Evolutionary conservation across 1,139 yeast species (phyloP).

Genomic region (Yamadazyma dendronema): DNA sequence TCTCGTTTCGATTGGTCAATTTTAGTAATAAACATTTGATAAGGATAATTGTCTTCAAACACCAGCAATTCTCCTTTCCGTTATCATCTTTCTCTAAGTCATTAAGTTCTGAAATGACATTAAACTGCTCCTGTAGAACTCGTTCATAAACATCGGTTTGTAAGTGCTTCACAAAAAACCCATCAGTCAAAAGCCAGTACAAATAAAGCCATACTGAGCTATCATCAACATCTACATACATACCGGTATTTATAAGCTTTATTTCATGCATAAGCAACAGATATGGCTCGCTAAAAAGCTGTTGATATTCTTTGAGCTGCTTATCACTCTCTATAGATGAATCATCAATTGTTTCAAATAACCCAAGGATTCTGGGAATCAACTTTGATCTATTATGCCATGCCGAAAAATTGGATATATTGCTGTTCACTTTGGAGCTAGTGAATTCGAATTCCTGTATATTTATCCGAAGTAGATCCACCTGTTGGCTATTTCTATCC

Average conservation of each 20-base stretch:
- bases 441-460: slow-evolving; percentile 72
- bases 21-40: slow-evolving; percentile 36
- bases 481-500: slow-evolving; percentile 10
- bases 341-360: slow-evolving; percentile 13
- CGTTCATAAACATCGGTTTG: slow-evolving; percentile 19
- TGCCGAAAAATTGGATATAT: slow-evolving; percentile 91
- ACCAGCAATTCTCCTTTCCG: slow-evolving; percentile 66
- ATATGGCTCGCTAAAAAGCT: slow-evolving; percentile 24
- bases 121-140: slow-evolving; percentile 38
- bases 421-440: slow-evolving; percentile 69
- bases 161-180: slow-evolving; percentile 39
- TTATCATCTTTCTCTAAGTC: slow-evolving; percentile 59
- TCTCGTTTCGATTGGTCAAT: slow-evolving; percentile 10
- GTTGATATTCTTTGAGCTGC: slow-evolving; percentile 12
- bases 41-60: slow-evolving; percentile 54
- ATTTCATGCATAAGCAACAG: slow-evolving; percentile 57
- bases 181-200: slow-evolving; percentile 71
- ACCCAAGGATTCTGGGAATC: slow-evolving; percentile 49
- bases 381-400: slow-evolving; percentile 89
- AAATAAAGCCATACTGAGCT: slow-evolving; percentile 91
- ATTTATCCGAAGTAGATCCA: slow-evolving; percentile 18
- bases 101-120: slow-evolving; percentile 52
- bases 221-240: slow-evolving; percentile 91
- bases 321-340: slow-evolving; percentile 19
- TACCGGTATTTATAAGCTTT: slow-evolving; percentile 72